Evolutionary conservation across 345 rosid genomes (phyloP).

Genomic region (Pugionium dolabratum): DNA sequence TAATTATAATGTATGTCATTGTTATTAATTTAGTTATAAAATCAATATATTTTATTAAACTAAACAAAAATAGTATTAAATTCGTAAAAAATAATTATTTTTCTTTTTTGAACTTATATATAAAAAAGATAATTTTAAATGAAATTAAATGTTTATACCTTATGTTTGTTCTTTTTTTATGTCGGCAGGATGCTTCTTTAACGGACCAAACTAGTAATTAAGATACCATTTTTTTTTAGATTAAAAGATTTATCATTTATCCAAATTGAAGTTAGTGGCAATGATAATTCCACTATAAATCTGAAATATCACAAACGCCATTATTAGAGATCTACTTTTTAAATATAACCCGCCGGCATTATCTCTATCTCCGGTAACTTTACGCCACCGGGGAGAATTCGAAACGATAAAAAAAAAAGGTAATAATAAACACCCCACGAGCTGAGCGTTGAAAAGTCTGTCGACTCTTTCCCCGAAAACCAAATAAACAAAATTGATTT

Average conservation of each 20-base stretch:
- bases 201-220: neutral
- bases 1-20: too few species aligned
- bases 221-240: neutral
- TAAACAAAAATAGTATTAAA: too few species aligned
- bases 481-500: neutral
- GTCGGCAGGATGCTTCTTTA: constrained; percentile 8
- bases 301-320: constrained; percentile 1
- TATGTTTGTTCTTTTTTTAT: constrained; percentile 1
- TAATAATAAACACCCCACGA: constrained; percentile 7
- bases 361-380: neutral
- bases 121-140: too few species aligned
- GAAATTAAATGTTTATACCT: neutral
- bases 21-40: too few species aligned
- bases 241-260: constrained; percentile 1
- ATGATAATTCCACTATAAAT: neutral
- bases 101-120: too few species aligned
- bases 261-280: constrained; percentile 5
- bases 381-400: constrained; percentile 11
- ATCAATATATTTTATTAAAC: too few species aligned
- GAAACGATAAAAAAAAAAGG: neutral
- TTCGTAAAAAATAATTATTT: too few species aligned
- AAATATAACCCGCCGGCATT: neutral
- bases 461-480: constrained; percentile 26
- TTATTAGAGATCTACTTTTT: neutral
- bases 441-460: constrained; percentile 23